Conservation (phyloP, 2,329 filamentous ascomycete species). For the Aspergillus sp. region DNA sequence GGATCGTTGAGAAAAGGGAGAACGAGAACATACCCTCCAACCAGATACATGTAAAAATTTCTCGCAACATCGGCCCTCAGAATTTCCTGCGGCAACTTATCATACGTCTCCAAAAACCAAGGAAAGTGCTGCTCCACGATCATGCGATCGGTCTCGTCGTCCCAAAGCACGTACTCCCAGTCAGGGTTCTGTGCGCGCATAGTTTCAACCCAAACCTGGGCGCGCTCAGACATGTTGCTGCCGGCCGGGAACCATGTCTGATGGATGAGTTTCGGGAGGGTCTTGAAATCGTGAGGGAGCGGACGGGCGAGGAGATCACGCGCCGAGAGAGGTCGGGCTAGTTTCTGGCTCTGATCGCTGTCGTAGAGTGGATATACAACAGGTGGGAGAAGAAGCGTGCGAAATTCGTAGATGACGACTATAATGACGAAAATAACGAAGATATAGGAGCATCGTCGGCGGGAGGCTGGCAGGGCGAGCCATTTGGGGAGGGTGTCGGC, state of each 20-base stretch:
- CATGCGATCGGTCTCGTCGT: conserved; percentile 17
- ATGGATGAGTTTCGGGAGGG: conserved; percentile 22
- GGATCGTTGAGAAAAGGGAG: too few relatives aligned
- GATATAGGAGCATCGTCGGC: background rate
- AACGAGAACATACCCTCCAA: conserved; percentile 16
- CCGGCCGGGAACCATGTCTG: conserved; percentile 24
- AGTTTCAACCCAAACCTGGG: conserved; percentile 18
- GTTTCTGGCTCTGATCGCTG: background rate
- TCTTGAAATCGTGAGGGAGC: conserved; percentile 10
- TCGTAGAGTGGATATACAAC: background rate
- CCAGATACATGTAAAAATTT: conserved; percentile 22
- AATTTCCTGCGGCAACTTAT: conserved; percentile 18
- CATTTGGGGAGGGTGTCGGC: background rate
- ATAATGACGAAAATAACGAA: background rate
- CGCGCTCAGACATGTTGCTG: conserved; percentile 21
- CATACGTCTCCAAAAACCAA: conserved; percentile 19
- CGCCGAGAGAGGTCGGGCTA: conserved; percentile 7
- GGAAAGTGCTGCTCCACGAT: conserved; percentile 18
- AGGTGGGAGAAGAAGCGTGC: background rate
- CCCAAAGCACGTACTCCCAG: conserved; percentile 25
- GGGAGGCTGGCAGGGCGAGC: background rate
- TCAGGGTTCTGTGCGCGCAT: conserved; percentile 14
- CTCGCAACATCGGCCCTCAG: conserved; percentile 18
- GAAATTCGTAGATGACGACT: background rate
- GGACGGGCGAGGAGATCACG: conserved; percentile 15